Conservation (phyloP, 2,329 filamentous ascomycete species). For the Calonectria crousiana region DNA sequence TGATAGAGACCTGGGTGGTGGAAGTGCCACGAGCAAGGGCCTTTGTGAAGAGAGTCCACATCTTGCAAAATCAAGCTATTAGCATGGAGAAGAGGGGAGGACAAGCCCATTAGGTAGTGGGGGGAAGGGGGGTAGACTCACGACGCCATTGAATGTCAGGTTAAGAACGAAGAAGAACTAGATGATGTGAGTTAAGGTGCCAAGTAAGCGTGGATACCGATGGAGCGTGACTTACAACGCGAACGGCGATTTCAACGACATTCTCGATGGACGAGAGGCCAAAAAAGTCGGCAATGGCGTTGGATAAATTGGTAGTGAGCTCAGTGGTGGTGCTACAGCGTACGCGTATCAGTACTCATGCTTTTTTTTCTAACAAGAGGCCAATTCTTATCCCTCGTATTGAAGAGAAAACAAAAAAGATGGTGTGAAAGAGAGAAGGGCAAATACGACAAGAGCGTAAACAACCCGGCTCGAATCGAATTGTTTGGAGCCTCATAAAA, state of each 20-base stretch:
- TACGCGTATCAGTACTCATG: slow-evolving; percentile 1
- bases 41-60: slow-evolving; percentile 87
- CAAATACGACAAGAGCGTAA: background rate
- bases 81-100: background rate
- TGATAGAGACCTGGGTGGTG: slow-evolving; percentile 83
- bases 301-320: slow-evolving; percentile 63
- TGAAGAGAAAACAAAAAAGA: no score
- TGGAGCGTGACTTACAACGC: slow-evolving; percentile 56
- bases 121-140: slow-evolving; percentile 50
- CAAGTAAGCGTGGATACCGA: background rate
- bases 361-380: background rate
- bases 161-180: slow-evolving; percentile 83
- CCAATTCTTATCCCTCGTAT: background rate
- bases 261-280: slow-evolving; percentile 56
- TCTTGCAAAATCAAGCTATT: slow-evolving; percentile 49
- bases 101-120: background rate
- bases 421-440: background rate
- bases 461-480: background rate
- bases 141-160: slow-evolving; percentile 78
- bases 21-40: slow-evolving; percentile 80
- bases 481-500: background rate
- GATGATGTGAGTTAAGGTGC: background rate
- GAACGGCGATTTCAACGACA: slow-evolving; percentile 61
- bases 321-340: slow-evolving; percentile 65
- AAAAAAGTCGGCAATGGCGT: slow-evolving; percentile 57